Evolutionary conservation across 1,139 yeast genomes (phyloP).

Genomic region (Saccharomycopsis crataegensis): DNA sequence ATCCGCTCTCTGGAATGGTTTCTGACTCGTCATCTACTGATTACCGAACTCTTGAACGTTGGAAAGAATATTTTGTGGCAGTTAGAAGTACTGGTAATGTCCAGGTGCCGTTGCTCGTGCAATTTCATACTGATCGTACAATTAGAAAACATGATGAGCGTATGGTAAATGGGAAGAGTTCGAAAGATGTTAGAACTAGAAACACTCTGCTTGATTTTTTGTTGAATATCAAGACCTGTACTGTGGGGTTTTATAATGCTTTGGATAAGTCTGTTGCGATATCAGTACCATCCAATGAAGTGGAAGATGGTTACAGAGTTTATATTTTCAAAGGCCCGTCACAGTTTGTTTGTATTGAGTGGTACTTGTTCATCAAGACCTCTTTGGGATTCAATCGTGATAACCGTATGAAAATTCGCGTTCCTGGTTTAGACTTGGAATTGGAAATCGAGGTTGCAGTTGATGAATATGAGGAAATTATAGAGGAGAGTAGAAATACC

Average conservation of each 20-base stretch:
- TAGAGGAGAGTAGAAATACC: conserved; percentile 20
- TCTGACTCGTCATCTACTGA: conserved; percentile 1
- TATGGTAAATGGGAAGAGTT: background rate
- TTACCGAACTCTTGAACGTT: conserved; percentile 30
- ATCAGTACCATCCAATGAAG: conserved; percentile 32
- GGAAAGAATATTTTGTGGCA: conserved; percentile 70
- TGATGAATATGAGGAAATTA: conserved; percentile 25
- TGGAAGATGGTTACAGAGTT: conserved; percentile 27
- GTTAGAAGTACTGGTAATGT: conserved; percentile 49
- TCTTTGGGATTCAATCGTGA: conserved; percentile 29
- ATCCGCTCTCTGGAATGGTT: background rate
- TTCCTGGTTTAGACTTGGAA: conserved; percentile 19
- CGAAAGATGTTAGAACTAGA: conserved; percentile 1
- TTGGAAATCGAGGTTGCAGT: conserved; percentile 46
- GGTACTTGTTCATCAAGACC: conserved; percentile 55
- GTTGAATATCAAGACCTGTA: conserved; percentile 23
- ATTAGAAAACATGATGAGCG: conserved; percentile 26
- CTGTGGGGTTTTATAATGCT: conserved; percentile 50
- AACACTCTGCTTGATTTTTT: conserved; percentile 25
- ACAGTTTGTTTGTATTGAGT: conserved; percentile 44
- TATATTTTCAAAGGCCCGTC: conserved; percentile 53
- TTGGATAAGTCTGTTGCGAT: conserved; percentile 60
- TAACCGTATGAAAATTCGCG: conserved; percentile 8
- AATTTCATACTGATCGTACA: conserved; percentile 47
- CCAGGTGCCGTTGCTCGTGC: conserved; percentile 46